Base-by-base conservation (phyloP, 1,139 yeast genomes). In the Sugiyamaella japonica region DNA sequence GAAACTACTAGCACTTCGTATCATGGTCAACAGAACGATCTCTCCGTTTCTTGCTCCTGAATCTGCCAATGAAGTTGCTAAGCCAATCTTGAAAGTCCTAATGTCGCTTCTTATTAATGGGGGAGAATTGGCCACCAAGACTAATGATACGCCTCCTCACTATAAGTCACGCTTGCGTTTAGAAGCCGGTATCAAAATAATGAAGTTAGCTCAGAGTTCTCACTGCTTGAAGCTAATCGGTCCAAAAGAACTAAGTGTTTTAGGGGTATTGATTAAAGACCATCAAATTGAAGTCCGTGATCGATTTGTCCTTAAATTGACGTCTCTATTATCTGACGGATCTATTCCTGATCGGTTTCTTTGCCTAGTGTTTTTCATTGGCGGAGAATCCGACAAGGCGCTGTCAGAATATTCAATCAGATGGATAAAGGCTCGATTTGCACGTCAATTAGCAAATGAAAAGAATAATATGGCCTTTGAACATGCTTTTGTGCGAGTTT, bases 391-490 rank as follows among this genome's bases (percentile, higher is more conserved):
- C 0, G 77, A 80, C 40, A 63, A 63, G 2, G 72, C 72, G 1
- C 66, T 88, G 46, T 80, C 76, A 59, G 69, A 71, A 1, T 80
- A 79, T 46, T 79, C 82, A 0, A 75, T 76, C 25, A 85, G 85
- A n/a, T 89, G 97, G 96, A 77, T 89, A 7, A 76, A 77, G 48
- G 85, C 95, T 1, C 76, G 83, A 29, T 78, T 79, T 59, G 74
- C 63, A 70, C 52, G 78, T 80, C 66, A 72, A 56, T n/a, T 48
- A 6, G 68, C 63, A 31, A 39, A 36, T 13, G 54, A 81, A 64
- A 72, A 56, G 37, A 48, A 41, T 7, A 54, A 17, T 32, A 53
- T 58, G 12, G 76, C 40, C 77, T 82, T 71, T 93, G 75, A 90
- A 67, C 80, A 80, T 59, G 76, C 85, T 1, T 76, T 88, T 53